Evolutionary conservation across 1,139 yeast species (phyloP).

Genomic region (Saccharomyces hybrid): DNA sequence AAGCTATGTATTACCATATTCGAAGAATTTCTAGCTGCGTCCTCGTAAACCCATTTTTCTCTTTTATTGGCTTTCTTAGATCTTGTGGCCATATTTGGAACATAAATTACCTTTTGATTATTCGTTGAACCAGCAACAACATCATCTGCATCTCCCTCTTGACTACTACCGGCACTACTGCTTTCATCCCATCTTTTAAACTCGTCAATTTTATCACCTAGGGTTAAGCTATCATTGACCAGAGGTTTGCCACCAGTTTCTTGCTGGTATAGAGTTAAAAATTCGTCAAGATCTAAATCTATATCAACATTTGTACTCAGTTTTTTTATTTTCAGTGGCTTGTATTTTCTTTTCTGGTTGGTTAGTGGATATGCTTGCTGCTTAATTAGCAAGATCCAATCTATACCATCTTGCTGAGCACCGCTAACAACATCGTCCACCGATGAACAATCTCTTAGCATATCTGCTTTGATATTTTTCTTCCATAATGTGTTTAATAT

Average conservation of each 20-base stretch:
- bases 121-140: constrained; percentile 30
- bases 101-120: constrained; percentile 48
- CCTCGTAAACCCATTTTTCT: constrained; percentile 75
- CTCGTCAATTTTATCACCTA: constrained; percentile 20
- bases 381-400: constrained; percentile 67
- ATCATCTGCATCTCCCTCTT: constrained; percentile 28
- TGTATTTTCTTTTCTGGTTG: constrained; percentile 45
- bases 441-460: constrained; percentile 43
- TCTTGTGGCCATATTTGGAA: constrained; percentile 65
- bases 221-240: constrained; percentile 11
- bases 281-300: constrained; percentile 65
- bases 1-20: constrained; percentile 47
- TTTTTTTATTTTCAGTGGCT: constrained; percentile 67
- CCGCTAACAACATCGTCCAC: constrained; percentile 62
- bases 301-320: constrained; percentile 51
- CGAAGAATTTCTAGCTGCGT: constrained; percentile 58
- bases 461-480: constrained; percentile 62
- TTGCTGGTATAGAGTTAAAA: constrained; percentile 44
- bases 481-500: constrained; percentile 63
- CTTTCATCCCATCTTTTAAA: constrained; percentile 25
- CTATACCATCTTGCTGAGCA: constrained; percentile 63
- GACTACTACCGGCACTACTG: constrained; percentile 27
- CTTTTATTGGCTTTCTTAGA: constrained; percentile 67
- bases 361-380: constrained; percentile 40
- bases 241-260: constrained; percentile 24